Conservation (phyloP, 1,139 yeast species). For the Saccharomyces hybrid region DNA sequence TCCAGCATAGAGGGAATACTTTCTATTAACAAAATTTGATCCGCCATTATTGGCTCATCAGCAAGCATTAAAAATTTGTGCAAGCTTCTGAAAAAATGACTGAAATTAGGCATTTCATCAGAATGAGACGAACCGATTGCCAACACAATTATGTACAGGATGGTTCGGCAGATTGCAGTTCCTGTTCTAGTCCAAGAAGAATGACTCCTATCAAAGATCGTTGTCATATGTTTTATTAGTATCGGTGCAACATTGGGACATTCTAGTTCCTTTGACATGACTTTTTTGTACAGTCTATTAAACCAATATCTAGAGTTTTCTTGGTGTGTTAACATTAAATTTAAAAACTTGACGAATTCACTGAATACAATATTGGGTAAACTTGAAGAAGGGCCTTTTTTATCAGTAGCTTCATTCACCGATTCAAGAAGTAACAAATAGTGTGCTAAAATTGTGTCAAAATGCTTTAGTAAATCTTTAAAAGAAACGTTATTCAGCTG, state of each 20-base stretch:
- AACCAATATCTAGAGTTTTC: slow-evolving; percentile 53
- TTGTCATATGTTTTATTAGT: slow-evolving; percentile 33
- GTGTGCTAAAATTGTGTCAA: slow-evolving; percentile 17
- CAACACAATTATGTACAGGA: not conserved
- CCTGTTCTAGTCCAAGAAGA: not conserved
- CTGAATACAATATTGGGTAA: slow-evolving; percentile 34
- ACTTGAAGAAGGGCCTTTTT: slow-evolving; percentile 10
- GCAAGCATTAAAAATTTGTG: slow-evolving; percentile 43
- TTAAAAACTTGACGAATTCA: slow-evolving; percentile 52
- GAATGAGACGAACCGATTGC: not conserved
- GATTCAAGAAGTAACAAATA: slow-evolving; percentile 15
- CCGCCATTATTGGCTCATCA: slow-evolving; percentile 44
- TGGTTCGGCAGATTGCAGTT: not conserved
- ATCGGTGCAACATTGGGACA: slow-evolving; percentile 45
- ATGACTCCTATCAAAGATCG: not conserved
- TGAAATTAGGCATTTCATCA: slow-evolving; percentile 8
- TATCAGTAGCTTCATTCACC: slow-evolving; percentile 6
- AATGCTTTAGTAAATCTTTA: slow-evolving; percentile 15
- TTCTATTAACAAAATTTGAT: slow-evolving; percentile 53
- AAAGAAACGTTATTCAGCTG: slow-evolving; percentile 12
- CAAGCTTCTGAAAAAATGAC: slow-evolving; percentile 36
- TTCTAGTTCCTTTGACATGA: slow-evolving; percentile 4
- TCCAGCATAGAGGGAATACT: slow-evolving; percentile 47
- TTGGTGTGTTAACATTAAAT: slow-evolving; percentile 58
- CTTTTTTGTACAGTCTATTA: slow-evolving; percentile 38